phyloP scores from a whole-genome alignment of 257 asterid genomes.

The Nicotiana tomentosiformis region DNA sequence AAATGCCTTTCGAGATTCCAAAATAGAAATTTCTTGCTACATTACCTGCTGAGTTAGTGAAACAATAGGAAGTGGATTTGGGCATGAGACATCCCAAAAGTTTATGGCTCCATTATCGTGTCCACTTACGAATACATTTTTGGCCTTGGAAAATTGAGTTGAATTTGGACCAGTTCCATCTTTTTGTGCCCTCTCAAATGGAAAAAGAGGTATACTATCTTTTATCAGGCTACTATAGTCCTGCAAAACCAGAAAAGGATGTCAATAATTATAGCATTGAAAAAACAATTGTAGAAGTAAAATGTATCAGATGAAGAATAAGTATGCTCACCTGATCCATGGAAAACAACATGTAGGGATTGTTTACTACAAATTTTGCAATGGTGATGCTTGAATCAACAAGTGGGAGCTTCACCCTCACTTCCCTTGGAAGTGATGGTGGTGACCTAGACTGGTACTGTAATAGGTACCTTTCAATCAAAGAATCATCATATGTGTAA shows the following conservation, averaged over 20 bases:
- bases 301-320: neutral
- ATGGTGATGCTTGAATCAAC: conserved; percentile 74
- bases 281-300: neutral
- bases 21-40: neutral
- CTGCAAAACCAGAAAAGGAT: conserved; percentile 28
- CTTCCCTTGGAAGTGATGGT: conserved; percentile 76
- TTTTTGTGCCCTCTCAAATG: conserved; percentile 47
- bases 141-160: conserved; percentile 52
- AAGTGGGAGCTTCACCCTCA: conserved; percentile 59
- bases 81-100: conserved; percentile 89
- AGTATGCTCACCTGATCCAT: conserved; percentile 45
- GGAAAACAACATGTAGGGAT: conserved; percentile 42
- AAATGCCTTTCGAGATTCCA: neutral
- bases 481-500: conserved; percentile 54
- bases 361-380: conserved; percentile 46
- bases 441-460: conserved; percentile 70
- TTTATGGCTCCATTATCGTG: conserved; percentile 72
- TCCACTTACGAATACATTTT: conserved; percentile 72
- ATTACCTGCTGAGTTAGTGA: conserved; percentile 77
- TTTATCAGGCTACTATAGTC: conserved; percentile 43
- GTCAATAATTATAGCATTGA: neutral
- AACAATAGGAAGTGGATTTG: conserved; percentile 61
- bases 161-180: conserved; percentile 57
- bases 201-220: conserved; percentile 56
- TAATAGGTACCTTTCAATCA: conserved; percentile 63